A percentile compares a stretch with the other conserved stretches of the same genome.
phyloP scores from a whole-genome alignment of 2,329 filamentous ascomycete species.

The Diaporthe sp. region DNA sequence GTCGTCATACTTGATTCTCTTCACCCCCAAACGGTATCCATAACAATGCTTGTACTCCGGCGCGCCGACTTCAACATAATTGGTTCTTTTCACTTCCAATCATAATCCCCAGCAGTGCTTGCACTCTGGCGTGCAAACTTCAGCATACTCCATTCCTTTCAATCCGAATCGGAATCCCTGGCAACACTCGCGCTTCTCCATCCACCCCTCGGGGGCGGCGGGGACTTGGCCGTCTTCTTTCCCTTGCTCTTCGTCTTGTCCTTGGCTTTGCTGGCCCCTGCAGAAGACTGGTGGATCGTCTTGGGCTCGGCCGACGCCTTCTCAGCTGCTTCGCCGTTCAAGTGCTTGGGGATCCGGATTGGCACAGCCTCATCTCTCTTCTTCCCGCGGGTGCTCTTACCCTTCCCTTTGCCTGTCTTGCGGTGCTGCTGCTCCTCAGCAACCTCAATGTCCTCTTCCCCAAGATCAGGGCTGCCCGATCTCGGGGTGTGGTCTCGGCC shows the following conservation, averaged over 20 bases:
- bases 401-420: not conserved
- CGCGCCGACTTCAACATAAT: not conserved
- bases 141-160: not conserved
- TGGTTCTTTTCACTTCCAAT: not conserved
- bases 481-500: not conserved
- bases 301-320: slow-evolving; percentile 25
- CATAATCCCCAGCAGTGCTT: not conserved
- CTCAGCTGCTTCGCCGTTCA: slow-evolving; percentile 29
- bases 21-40: too few species aligned
- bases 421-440: not conserved
- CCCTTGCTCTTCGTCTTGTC: not conserved
- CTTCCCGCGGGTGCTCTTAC: not conserved
- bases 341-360: slow-evolving; percentile 30
- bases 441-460: not conserved
- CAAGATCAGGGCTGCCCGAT: slow-evolving; percentile 6
- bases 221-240: not conserved
- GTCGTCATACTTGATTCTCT: not conserved
- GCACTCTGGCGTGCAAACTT: not conserved
- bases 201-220: not conserved
- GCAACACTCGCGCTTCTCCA: slow-evolving; percentile 28
- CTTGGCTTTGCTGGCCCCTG: not conserved
- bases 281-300: not conserved
- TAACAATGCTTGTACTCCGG: too few species aligned
- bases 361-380: not conserved
- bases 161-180: slow-evolving; percentile 35